A percentile compares a stretch with the other conserved stretches of the same genome.
These are phyloP conservation scores for Leishmania braziliensis DNA, from an alignment of 208 protist genomes.

Conservation along the genomic window DNA sequence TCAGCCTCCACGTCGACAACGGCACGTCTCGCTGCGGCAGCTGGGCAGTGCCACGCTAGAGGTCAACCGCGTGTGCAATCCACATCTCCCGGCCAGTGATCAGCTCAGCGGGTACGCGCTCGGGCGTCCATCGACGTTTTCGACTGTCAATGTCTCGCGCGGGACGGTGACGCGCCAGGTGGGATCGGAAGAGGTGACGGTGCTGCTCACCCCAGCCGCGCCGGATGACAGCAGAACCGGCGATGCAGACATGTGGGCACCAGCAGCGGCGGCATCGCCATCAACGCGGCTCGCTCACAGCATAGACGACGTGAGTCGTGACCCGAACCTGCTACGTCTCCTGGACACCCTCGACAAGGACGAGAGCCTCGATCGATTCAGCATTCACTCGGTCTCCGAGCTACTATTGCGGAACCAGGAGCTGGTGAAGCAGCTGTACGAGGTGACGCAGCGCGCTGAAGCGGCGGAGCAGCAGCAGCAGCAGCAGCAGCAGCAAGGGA, in stretches of 20 bases:
- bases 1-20: conserved; percentile 1
- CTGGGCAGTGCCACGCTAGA: conserved; percentile 35
- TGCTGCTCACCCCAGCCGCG: conserved; percentile 2
- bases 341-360: conserved; percentile 60
- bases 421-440: conserved; percentile 71
- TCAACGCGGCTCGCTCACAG: conserved; percentile 5
- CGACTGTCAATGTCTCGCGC: conserved; percentile 32
- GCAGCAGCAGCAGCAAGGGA: background rate
- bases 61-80: conserved; percentile 21
- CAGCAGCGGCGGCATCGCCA: conserved; percentile 3
- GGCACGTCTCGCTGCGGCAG: conserved; percentile 43
- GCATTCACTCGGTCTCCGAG: conserved; percentile 66
- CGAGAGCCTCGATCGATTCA: conserved; percentile 65
- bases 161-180: conserved; percentile 28
- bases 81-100: conserved; percentile 52
- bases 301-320: conserved; percentile 32
- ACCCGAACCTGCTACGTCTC: conserved; percentile 41
- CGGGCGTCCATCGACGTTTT: conserved; percentile 48
- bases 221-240: background rate
- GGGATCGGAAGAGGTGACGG: conserved; percentile 15
- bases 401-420: conserved; percentile 80
- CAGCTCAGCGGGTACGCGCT: conserved; percentile 67
- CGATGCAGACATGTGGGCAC: conserved; percentile 3
- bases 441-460: conserved; percentile 46
- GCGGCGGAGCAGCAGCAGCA: conserved; percentile 15